phyloP scores from a whole-genome alignment of 768 basidiomycete genomes.

The Hygrocybe coccinea region DNA sequence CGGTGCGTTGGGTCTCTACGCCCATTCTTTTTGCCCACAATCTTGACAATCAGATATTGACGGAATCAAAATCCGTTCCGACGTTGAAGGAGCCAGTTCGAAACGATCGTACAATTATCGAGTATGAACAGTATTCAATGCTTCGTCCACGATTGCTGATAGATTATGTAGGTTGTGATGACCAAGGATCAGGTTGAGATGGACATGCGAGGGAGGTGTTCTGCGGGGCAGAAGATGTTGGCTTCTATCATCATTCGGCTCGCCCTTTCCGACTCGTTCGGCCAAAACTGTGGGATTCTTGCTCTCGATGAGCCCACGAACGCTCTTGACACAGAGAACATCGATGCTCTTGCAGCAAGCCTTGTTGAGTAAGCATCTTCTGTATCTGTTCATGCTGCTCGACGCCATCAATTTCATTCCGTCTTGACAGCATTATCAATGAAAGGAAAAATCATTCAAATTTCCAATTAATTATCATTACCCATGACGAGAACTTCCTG shows the following conservation, averaged over 20 bases:
- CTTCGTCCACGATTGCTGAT: conserved; percentile 9
- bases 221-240: conserved; percentile 97
- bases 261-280: conserved; percentile 95
- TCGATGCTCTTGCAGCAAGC: conserved; percentile 86
- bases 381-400: neutral
- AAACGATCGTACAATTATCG: conserved; percentile 96
- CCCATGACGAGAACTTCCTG: conserved; percentile 95
- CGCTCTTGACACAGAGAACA: conserved; percentile 92
- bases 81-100: conserved; percentile 84
- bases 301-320: conserved; percentile 98
- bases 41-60: conserved; percentile 72
- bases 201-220: conserved; percentile 99
- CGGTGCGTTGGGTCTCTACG: conserved; percentile 45
- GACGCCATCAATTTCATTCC: conserved; percentile 10
- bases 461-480: conserved; percentile 96
- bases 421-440: conserved; percentile 79
- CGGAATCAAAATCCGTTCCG: conserved; percentile 91
- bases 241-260: conserved; percentile 97
- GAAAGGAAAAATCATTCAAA: conserved; percentile 85
- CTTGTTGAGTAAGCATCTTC: conserved; percentile 73
- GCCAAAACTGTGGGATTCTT: conserved; percentile 95
- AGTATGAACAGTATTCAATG: conserved; percentile 41
- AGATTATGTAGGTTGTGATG: conserved; percentile 80
- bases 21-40: conserved; percentile 6
- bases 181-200: conserved; percentile 98